phyloP scores from a whole-genome alignment of 148 eudicot species.

The Rhododendron williamsianum region DNA sequence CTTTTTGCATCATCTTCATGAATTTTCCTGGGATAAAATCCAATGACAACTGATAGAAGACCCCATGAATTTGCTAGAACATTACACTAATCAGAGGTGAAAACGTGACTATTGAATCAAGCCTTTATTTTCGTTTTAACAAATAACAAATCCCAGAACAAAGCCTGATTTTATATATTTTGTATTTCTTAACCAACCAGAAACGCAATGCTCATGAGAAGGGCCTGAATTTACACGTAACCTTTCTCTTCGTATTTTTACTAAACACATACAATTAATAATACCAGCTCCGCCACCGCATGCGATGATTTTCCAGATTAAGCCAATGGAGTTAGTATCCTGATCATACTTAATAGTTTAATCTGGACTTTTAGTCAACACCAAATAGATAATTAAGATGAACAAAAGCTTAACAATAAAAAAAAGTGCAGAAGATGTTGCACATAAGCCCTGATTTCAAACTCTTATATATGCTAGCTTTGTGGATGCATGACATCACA shows the following conservation, averaged over 20 bases:
- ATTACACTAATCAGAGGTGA: no score
- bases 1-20: no score
- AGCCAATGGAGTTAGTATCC: constrained; percentile 16
- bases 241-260: not conserved
- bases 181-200: no score
- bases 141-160: no score
- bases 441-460: not conserved
- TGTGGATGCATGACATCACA: constrained; percentile 11
- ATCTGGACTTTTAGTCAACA: not conserved
- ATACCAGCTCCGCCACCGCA: not conserved
- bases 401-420: not conserved
- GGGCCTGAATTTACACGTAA: no score
- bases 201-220: no score
- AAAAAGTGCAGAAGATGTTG: not conserved
- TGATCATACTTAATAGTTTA: not conserved
- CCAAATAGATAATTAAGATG: not conserved
- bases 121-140: no score
- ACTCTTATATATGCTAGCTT: not conserved
- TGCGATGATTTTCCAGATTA: constrained; percentile 10
- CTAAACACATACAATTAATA: not conserved
- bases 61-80: no score
- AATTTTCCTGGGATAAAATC: no score
- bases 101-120: no score
- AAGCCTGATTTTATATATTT: no score
- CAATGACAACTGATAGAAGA: no score